Evolutionary conservation across 1,284 basidiomycete species (phyloP), one percentile per base, ranked within the genome.

Genomic region (Papiliotrema laurentii): DNA sequence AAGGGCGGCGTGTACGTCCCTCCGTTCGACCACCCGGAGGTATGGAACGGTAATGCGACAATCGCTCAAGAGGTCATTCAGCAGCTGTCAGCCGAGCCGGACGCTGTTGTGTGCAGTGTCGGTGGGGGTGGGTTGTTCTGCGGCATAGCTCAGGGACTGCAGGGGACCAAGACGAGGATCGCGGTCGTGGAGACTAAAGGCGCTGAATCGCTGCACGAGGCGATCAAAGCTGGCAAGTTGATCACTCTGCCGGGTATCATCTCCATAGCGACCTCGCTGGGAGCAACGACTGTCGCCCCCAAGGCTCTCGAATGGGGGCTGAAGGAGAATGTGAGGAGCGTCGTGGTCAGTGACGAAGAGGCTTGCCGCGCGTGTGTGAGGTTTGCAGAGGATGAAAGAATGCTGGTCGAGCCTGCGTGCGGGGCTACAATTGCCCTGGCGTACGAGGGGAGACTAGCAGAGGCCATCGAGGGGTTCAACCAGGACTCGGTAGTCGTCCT

Each of bases 341-440:
- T 53, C 10, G 39, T 58, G 22, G 63, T 65, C 14, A 52, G 48
- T 3, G 63, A 65, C 38, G 50, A 37, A 22, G 50, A 65, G 44
- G 61, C 63, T 14, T 50, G 53, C 1, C 27, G 51, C n/a, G 63
- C 63, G 10, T 65, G 59, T 52, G 35, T 57, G 26, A 19, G 45
- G n/a, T 65, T 63, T 33, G 56, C 57, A 11, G 61, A 65, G 21
- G 61, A 65, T 24, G 59, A 65, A 48, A 51, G 61, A 37, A 46
- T 63, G 21, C 18, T 63, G 38, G 63, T 65, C 3, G 63, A 65
- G 51, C 59, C 61, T 1, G 59, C 63, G 27, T 65, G 61, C 43
- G 63, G 63, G 11, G 63, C 63, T 11, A 59, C 56, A 13, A 21
- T 65, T 14, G 63, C 63, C 6, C 38, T 60, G 36, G 53, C 56